phyloP scores from a whole-genome alignment of 768 basidiomycete genomes.

The Suillus tomentosus region DNA sequence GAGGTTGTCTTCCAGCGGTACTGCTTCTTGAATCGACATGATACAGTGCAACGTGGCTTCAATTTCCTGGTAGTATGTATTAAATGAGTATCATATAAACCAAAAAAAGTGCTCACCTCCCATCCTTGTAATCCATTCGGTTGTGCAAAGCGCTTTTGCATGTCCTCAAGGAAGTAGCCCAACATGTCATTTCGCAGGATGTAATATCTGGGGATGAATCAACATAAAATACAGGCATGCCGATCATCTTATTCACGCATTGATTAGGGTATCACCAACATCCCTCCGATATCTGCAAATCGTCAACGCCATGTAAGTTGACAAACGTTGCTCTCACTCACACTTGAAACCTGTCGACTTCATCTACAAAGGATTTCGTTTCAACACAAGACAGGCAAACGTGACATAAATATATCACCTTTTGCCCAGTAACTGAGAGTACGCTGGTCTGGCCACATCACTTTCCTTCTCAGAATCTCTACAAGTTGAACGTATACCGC shows the following conservation, averaged over 20 bases:
- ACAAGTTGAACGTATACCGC: slow-evolving; percentile 82
- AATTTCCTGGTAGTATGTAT: slow-evolving; percentile 55
- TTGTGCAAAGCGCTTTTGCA: slow-evolving; percentile 53
- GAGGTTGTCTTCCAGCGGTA: slow-evolving; percentile 57
- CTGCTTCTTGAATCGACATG: slow-evolving; percentile 84
- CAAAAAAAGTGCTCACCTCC: slow-evolving; percentile 57
- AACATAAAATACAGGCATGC: slow-evolving; percentile 9
- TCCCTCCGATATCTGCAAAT: slow-evolving; percentile 73
- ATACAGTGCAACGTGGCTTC: slow-evolving; percentile 88
- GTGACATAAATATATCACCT: slow-evolving; percentile 47
- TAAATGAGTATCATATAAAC: background rate
- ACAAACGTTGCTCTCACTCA: slow-evolving; percentile 37
- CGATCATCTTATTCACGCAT: slow-evolving; percentile 58
- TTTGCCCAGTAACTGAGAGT: slow-evolving; percentile 58
- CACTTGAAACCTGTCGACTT: slow-evolving; percentile 79
- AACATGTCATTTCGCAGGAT: slow-evolving; percentile 86
- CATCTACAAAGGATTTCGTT: slow-evolving; percentile 50
- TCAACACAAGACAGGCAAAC: background rate
- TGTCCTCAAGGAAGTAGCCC: slow-evolving; percentile 62
- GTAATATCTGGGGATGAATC: slow-evolving; percentile 63
- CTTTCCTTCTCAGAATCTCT: slow-evolving; percentile 67
- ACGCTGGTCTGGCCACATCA: slow-evolving; percentile 62
- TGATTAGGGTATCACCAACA: slow-evolving; percentile 85
- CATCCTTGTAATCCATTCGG: slow-evolving; percentile 54
- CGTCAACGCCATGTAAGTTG: slow-evolving; percentile 7